These are phyloP conservation scores for Protomyces arabidopsidicola DNA, from an alignment of 1,139 yeast species.

Conservation along the genomic window DNA sequence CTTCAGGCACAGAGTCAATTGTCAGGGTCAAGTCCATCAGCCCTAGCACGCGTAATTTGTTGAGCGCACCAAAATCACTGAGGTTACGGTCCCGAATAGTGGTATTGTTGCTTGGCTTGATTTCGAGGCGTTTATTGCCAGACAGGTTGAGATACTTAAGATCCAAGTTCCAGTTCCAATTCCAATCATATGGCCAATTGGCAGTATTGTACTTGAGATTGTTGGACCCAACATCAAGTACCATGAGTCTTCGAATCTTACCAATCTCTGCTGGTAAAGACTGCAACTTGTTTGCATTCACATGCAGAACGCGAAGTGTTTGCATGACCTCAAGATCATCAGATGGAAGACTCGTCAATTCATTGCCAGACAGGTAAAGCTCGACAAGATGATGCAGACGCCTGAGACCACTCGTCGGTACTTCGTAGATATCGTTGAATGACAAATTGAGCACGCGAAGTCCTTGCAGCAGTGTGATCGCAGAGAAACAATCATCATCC, in stretches of 20 bases:
- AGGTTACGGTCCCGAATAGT: constrained; percentile 44
- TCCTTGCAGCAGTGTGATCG: constrained; percentile 56
- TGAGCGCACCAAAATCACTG: constrained; percentile 72
- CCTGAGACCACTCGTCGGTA: constrained; percentile 66
- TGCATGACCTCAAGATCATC: constrained; percentile 70
- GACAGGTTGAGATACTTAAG: constrained; percentile 80
- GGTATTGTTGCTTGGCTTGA: constrained; percentile 54
- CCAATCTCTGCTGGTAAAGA: constrained; percentile 87
- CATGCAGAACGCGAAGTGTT: constrained; percentile 56
- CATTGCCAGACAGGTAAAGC: constrained; percentile 80
- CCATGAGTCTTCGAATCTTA: constrained; percentile 57
- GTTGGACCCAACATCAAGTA: constrained; percentile 88
- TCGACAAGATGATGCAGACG: constrained; percentile 57
- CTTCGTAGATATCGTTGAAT: constrained; percentile 76
- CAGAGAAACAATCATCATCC: constrained; percentile 69
- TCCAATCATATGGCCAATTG: constrained; percentile 96
- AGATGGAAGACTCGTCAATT: constrained; percentile 70
- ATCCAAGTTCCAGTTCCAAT: constrained; percentile 82
- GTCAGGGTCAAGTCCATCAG: constrained; percentile 93
- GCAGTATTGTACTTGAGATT: constrained; percentile 85
- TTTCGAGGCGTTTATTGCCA: constrained; percentile 87
- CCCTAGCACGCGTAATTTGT: constrained; percentile 69
- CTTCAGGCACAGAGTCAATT: constrained; percentile 80
- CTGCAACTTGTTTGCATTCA: constrained; percentile 80
- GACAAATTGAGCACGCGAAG: constrained; percentile 67